Percentiles rank a stretch among this genome's conserved stretches.
phyloP scores from a whole-genome alignment of 2,329 filamentous ascomycete species.

The Rhinocladiella mackenziei region DNA sequence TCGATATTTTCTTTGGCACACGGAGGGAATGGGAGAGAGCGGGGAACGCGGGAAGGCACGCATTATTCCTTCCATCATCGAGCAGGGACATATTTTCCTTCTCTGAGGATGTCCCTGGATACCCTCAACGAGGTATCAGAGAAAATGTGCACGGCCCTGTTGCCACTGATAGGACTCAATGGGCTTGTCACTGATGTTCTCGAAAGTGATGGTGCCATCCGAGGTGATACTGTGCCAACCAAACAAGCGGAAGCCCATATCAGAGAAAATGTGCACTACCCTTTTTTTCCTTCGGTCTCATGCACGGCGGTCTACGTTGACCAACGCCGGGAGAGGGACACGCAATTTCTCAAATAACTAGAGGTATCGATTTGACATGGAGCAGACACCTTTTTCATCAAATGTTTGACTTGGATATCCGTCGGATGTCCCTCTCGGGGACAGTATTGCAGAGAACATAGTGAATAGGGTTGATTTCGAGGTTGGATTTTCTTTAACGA shows the following conservation, averaged over 20 bases:
- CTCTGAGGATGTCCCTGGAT: no score
- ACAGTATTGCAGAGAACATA: no score
- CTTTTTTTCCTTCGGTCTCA: background rate
- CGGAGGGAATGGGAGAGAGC: no score
- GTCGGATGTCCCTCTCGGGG: no score
- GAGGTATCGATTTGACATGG: background rate
- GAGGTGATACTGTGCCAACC: no score
- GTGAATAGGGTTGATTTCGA: no score
- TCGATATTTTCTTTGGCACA: no score
- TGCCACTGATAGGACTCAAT: background rate
- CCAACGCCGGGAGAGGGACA: background rate
- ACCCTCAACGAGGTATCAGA: conserved; percentile 2
- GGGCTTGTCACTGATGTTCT: background rate
- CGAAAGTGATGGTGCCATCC: no score
- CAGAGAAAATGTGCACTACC: conserved; percentile 12
- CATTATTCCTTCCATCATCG: no score
- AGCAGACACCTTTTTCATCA: background rate
- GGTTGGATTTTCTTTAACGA: no score
- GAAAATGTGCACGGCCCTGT: conserved; percentile 8
- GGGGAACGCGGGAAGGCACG: no score
- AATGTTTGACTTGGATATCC: background rate
- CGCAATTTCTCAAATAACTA: background rate
- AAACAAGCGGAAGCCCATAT: conserved; percentile 1
- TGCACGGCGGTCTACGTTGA: background rate
- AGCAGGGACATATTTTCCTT: no score